A percentile compares a stretch with the other conserved stretches of the same genome.
phyloP scores from a whole-genome alignment of 2,329 filamentous ascomycete species.

The Rugonectria rugulosa region DNA sequence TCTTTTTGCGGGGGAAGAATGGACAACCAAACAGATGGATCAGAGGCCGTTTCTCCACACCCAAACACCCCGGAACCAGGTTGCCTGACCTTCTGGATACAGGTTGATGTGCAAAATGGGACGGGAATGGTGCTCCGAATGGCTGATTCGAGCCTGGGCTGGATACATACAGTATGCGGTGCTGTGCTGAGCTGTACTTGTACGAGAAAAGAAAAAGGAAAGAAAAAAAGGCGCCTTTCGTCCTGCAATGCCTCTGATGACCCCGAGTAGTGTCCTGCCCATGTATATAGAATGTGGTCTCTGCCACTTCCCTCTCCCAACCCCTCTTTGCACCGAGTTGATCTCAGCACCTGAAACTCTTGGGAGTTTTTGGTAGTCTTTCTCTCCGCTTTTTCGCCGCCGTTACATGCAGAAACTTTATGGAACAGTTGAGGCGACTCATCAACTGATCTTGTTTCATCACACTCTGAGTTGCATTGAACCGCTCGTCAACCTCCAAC shows the following conservation, averaged over 20 bases:
- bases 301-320: too few species aligned
- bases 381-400: conserved; percentile 14
- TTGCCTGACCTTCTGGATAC: conserved; percentile 5
- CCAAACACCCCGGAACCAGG: conserved; percentile 34
- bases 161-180: too few species aligned
- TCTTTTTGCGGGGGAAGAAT: conserved; percentile 33
- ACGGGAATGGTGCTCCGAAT: conserved; percentile 25
- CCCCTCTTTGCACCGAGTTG: conserved; percentile 19
- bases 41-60: conserved; percentile 32
- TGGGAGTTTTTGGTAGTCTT: conserved; percentile 22
- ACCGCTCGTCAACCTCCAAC: conserved; percentile 9
- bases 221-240: neutral
- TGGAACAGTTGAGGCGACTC: conserved; percentile 9
- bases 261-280: neutral
- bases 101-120: neutral
- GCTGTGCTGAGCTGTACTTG: neutral
- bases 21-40: conserved; percentile 25
- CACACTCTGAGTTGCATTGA: conserved; percentile 15
- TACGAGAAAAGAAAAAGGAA: neutral
- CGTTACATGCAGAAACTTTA: conserved; percentile 23
- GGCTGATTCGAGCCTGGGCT: conserved; percentile 21
- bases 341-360: conserved; percentile 30
- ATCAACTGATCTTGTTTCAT: conserved; percentile 22
- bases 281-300: conserved; percentile 39
- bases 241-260: neutral